A percentile compares a stretch with the other conserved stretches of the same genome.
Conservation (phyloP, 2,329 filamentous ascomycete species). For the Allantophomopsis lycopodina region DNA sequence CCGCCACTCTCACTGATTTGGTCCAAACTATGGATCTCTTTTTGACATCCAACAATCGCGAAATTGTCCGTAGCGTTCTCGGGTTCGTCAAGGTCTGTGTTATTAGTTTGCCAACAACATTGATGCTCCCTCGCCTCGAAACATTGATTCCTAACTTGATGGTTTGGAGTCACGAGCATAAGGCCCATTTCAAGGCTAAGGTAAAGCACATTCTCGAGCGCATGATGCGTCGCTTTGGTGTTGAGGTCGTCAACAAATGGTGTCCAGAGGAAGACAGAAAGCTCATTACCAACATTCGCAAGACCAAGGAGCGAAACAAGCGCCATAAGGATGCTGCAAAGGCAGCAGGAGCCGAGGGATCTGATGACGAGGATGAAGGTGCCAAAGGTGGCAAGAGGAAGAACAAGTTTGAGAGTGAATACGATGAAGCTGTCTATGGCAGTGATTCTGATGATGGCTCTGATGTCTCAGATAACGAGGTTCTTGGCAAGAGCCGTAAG, state of each 20-base stretch:
- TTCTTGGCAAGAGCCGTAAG: conserved; percentile 29
- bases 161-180: conserved; percentile 96
- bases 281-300: conserved; percentile 85
- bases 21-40: conserved; percentile 95
- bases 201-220: conserved; percentile 97
- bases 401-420: conserved; percentile 76
- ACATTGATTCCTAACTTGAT: conserved; percentile 80
- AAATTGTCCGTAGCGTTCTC: conserved; percentile 88
- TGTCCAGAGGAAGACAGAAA: conserved; percentile 83
- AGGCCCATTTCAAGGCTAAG: conserved; percentile 91
- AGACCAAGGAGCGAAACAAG: conserved; percentile 84
- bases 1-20: conserved; percentile 63
- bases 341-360: conserved; percentile 40
- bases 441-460: conserved; percentile 38
- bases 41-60: conserved; percentile 88
- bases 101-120: conserved; percentile 65
- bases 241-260: conserved; percentile 63
- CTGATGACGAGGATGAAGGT: conserved; percentile 39
- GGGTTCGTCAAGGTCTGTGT: conserved; percentile 96
- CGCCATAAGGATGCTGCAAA: conserved; percentile 65
- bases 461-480: conserved; percentile 49
- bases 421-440: conserved; percentile 81
- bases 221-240: conserved; percentile 83
- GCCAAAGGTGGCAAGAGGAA: conserved; percentile 33
- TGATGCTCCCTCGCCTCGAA: conserved; percentile 65